phyloP scores from a whole-genome alignment of 495 filamentous ascomycete species.

The Penicillium chermesinum region DNA sequence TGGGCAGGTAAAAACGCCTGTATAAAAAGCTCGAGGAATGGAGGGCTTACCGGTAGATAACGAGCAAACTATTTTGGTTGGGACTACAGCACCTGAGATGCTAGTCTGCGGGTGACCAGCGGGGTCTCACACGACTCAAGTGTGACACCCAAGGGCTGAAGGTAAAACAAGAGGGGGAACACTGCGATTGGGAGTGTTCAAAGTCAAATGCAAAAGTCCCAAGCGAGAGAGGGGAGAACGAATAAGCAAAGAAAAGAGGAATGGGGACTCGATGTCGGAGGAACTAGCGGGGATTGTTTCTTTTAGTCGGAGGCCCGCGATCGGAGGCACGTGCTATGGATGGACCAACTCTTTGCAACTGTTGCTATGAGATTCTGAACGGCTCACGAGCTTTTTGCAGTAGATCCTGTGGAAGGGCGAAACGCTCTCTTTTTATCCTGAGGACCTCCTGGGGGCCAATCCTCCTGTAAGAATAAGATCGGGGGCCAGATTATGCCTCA shows the following conservation, averaged over 20 bases:
- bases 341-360: no score
- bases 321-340: constrained; percentile 29
- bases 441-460: neutral
- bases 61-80: neutral
- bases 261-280: constrained; percentile 1
- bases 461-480: neutral
- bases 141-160: neutral
- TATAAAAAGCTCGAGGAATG: no score
- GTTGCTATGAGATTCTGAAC: no score
- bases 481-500: neutral
- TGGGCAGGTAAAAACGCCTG: neutral
- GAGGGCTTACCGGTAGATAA: neutral
- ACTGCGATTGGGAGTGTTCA: neutral
- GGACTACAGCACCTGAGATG: neutral
- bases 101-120: neutral
- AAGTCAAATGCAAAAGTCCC: constrained; percentile 1
- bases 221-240: neutral
- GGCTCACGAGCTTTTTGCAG: neutral
- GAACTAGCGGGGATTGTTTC: constrained; percentile 11
- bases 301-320: constrained; percentile 23
- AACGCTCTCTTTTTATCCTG: neutral
- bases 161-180: neutral
- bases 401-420: neutral
- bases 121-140: neutral
- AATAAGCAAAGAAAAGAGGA: constrained; percentile 10